phyloP scores from a whole-genome alignment of 257 asterid species.

The Nyctanthes arbortristis region DNA sequence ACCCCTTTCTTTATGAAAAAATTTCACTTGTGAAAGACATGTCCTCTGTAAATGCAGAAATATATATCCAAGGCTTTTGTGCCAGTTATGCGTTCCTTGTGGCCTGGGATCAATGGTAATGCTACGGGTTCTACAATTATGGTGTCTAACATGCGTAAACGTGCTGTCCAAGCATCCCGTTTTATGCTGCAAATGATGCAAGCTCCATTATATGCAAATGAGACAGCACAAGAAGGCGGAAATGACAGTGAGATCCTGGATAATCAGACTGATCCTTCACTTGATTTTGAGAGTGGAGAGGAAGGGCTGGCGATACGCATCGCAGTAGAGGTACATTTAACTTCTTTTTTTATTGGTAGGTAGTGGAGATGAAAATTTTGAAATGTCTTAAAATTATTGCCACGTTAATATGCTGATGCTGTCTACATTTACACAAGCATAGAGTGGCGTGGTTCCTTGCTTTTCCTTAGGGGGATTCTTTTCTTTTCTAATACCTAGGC shows the following conservation, averaged over 20 bases:
- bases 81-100: constrained; percentile 78
- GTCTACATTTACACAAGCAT: neutral
- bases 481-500: neutral
- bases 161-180: constrained; percentile 88
- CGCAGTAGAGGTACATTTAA: constrained; percentile 70
- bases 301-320: constrained; percentile 92
- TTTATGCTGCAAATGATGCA: constrained; percentile 97
- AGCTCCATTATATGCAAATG: constrained; percentile 62
- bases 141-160: constrained; percentile 85
- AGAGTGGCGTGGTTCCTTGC: neutral
- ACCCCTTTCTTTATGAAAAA: neutral
- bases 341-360: neutral
- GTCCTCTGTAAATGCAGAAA: constrained; percentile 53
- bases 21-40: constrained; percentile 6
- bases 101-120: constrained; percentile 89
- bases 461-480: neutral
- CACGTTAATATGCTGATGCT: neutral
- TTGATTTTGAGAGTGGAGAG: constrained; percentile 68
- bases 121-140: constrained; percentile 49
- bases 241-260: constrained; percentile 33
- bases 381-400: neutral
- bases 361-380: constrained; percentile 1
- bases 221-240: constrained; percentile 31
- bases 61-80: constrained; percentile 75
- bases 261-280: constrained; percentile 33